phyloP scores from a whole-genome alignment of 805 yeast genomes.

The Maudiozyma pseudohumilis region DNA sequence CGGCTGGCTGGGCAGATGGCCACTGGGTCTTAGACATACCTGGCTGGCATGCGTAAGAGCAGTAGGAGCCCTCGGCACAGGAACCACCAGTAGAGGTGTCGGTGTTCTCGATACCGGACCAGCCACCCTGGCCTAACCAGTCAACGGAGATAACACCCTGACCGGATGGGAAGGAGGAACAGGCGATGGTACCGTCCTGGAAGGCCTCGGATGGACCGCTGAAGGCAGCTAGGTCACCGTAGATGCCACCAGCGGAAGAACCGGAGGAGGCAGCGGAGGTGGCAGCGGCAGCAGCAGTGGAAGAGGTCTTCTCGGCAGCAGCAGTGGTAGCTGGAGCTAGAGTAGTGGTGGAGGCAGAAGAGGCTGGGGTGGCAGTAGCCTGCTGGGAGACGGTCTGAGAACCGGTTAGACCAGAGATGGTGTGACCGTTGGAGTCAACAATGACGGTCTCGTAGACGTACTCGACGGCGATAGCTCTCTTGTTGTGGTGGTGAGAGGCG shows the following conservation, averaged over 20 bases:
- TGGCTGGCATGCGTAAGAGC: constrained; percentile 96
- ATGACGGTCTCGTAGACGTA: constrained; percentile 46
- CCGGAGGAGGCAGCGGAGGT: constrained; percentile 28
- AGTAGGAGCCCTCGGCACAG: constrained; percentile 85
- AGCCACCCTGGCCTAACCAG: constrained; percentile 46
- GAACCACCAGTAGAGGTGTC: constrained; percentile 51
- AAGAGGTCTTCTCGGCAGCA: constrained; percentile 14
- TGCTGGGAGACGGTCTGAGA: constrained; percentile 14
- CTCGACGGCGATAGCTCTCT: constrained; percentile 43
- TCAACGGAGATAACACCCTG: constrained; percentile 60
- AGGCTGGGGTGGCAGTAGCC: constrained; percentile 22
- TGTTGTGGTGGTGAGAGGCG: constrained; percentile 39
- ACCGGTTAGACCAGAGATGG: constrained; percentile 13
- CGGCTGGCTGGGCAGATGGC: constrained; percentile 82
- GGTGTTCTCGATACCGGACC: constrained; percentile 32
- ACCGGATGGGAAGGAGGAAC: constrained; percentile 63
- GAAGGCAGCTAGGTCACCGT: constrained; percentile 56
- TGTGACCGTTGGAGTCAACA: constrained; percentile 57
- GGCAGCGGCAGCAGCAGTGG: constrained; percentile 20
- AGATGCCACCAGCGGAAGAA: constrained; percentile 29
- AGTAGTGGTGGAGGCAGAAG: constrained; percentile 13
- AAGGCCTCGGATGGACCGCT: constrained; percentile 51
- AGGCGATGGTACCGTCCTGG: constrained; percentile 57
- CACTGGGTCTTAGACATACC: constrained; percentile 99
- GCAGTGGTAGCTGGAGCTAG: constrained; percentile 18